These are phyloP conservation scores for Exophiala sideris DNA, from an alignment of 2,329 filamentous ascomycete species.

Conservation along the genomic window DNA sequence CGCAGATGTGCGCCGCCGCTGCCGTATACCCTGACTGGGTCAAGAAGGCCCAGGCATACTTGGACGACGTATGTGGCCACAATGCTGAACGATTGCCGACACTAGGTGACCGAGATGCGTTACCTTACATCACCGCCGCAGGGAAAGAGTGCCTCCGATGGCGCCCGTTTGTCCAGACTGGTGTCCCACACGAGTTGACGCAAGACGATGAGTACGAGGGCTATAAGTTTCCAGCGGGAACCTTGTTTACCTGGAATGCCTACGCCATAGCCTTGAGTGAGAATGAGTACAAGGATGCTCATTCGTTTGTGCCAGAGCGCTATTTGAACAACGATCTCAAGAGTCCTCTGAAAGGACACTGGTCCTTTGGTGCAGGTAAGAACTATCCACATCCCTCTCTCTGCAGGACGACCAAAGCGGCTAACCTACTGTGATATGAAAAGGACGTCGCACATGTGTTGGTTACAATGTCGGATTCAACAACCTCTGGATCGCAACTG, in stretches of 20 bases:
- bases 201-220: constrained; percentile 19
- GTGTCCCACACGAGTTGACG: constrained; percentile 33
- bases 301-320: constrained; percentile 28
- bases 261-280: constrained; percentile 44
- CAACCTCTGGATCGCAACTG: constrained; percentile 2
- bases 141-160: constrained; percentile 54
- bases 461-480: not conserved
- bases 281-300: constrained; percentile 26
- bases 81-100: constrained; percentile 41
- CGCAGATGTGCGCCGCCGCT: constrained; percentile 22
- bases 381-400: not conserved
- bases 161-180: constrained; percentile 32
- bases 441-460: not conserved
- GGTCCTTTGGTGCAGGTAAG: not conserved
- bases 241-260: constrained; percentile 43
- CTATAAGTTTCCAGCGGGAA: constrained; percentile 50
- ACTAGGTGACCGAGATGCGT: constrained; percentile 45
- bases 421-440: too few species aligned
- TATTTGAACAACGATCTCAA: constrained; percentile 24
- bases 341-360: constrained; percentile 29
- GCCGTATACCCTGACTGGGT: constrained; percentile 28
- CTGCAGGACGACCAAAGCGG: too few species aligned
- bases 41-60: constrained; percentile 25
- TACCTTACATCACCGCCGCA: constrained; percentile 54
- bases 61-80: constrained; percentile 21